Conservation (phyloP, 345 rosid species). For the Excoecaria agallocha region DNA sequence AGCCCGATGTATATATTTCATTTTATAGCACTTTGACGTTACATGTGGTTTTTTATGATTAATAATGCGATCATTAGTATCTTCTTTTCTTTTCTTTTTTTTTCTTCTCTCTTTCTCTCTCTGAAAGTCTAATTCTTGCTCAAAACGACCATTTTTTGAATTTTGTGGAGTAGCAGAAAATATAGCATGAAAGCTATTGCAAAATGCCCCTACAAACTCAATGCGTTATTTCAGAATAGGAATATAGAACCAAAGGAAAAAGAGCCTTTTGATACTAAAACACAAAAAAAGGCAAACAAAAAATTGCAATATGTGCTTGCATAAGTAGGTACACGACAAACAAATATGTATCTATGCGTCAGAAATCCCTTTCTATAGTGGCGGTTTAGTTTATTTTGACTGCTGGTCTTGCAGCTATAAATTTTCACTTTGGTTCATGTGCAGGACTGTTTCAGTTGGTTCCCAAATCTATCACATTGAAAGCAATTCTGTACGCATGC, state of each 20-base stretch:
- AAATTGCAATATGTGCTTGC: neutral
- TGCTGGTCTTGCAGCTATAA: neutral
- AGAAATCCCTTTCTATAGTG: neutral
- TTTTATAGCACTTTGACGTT: neutral
- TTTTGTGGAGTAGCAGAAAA: too few species aligned
- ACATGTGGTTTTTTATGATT: neutral
- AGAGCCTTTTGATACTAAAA: too few species aligned
- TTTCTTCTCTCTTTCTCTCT: too few species aligned
- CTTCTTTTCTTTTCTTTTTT: neutral
- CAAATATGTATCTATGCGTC: neutral
- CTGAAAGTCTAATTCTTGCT: too few species aligned
- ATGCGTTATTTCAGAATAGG: too few species aligned
- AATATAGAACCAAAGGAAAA: too few species aligned
- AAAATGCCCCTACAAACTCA: too few species aligned
- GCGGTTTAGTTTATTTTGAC: neutral
- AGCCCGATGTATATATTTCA: neutral
- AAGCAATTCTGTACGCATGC: conserved; percentile 48
- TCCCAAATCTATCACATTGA: conserved; percentile 58
- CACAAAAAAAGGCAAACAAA: too few species aligned
- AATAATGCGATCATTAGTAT: neutral
- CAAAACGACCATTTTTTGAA: too few species aligned
- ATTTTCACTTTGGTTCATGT: conserved; percentile 1
- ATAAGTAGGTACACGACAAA: neutral
- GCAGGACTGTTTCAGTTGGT: conserved; percentile 81
- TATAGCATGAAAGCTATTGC: too few species aligned